Base-by-base conservation (phyloP, 176 grass and related monocot genomes). In the Oryza meyeriana region DNA sequence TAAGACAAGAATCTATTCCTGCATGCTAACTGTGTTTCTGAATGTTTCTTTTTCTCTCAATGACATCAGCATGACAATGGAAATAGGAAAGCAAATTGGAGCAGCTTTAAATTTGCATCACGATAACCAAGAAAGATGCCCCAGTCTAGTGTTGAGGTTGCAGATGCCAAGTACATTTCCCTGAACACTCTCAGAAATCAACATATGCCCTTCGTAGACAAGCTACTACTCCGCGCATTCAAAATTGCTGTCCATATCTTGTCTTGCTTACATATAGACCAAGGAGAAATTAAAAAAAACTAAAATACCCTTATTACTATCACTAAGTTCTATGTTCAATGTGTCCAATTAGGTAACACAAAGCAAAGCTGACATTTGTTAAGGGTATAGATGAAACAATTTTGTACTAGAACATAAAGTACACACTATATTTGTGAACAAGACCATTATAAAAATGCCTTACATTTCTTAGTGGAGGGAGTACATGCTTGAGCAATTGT, bases 11-110 rank as follows among this genome's bases (percentile, higher is more conserved):
- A 64, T 71, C 50, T 64, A 71, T 70, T 42, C 32, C 57, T 57
- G 14, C 57, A 57, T 44, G 27, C 20, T 40, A 76, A 71, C 0
- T 83, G 11, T 44, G 26, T 44, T 74, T 74, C 20, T 34, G 27
- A 81, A 76, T 71, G 73, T 16, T 34, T 85, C 9, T 62, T 71
- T 64, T 57, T 26, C 26, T 81, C 18, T 57, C 47, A 42, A 57
- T 77, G 65, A 66, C 83, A 77, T 81, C 77, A 85, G 65, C 71
- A 77, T 89, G 78, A 81, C 61, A 34, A 85, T 82, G 50, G 18
- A 77, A 66, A 85, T 75, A 85, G 61, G 65, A 76, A 85, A 77
- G n/a, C 72, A 77, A 24, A 71, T 69, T 64, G 71, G 48, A 40
- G 27, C 44, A 89, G 31, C 25, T 64, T 64, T 64, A 47, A 74